phyloP scores from a whole-genome alignment of 352 stramenopile genomes.

The Pythium biforme region DNA sequence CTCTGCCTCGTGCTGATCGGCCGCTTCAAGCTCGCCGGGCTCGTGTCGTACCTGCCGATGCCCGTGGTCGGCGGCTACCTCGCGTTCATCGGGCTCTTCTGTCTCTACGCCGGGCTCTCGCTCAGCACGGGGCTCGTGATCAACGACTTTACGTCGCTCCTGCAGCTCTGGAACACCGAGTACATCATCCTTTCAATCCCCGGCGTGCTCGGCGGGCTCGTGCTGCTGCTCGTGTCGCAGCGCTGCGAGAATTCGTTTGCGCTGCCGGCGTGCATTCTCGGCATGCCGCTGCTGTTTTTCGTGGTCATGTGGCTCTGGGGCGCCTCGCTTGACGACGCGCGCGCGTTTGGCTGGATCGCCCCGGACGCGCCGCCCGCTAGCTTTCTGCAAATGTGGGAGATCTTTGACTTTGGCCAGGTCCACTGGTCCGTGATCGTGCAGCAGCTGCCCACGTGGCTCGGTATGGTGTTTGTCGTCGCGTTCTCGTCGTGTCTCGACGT shows the following conservation, averaged over 20 bases:
- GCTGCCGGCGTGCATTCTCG: slow-evolving; percentile 79
- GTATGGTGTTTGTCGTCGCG: slow-evolving; percentile 97
- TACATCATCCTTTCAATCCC: slow-evolving; percentile 84
- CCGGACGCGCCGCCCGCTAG: slow-evolving; percentile 53
- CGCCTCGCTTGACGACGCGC: slow-evolving; percentile 88
- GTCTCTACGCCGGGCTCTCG: slow-evolving; percentile 89
- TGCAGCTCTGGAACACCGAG: slow-evolving; percentile 59
- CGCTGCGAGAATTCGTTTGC: slow-evolving; percentile 77
- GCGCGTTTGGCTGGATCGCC: slow-evolving; percentile 90
- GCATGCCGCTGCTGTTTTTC: slow-evolving; percentile 92
- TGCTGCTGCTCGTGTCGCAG: slow-evolving; percentile 83
- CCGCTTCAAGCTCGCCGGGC: slow-evolving; percentile 90
- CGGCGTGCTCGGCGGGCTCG: slow-evolving; percentile 75
- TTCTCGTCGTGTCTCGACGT: slow-evolving; percentile 97
- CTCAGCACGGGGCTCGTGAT: slow-evolving; percentile 91
- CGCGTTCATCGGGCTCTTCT: slow-evolving; percentile 97
- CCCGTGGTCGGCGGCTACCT: slow-evolving; percentile 97
- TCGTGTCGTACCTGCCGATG: slow-evolving; percentile 97
- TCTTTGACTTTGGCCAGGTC: slow-evolving; percentile 92
- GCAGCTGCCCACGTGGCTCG: slow-evolving; percentile 90
- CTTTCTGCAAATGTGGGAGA: slow-evolving; percentile 73
- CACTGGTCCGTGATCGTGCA: slow-evolving; percentile 88
- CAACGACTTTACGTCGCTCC: slow-evolving; percentile 84
- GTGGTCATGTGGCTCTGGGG: slow-evolving; percentile 69
- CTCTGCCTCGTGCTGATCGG: slow-evolving; percentile 93